Conservation (phyloP, 2,329 filamentous ascomycete genomes). For the Epichloe baconii region DNA sequence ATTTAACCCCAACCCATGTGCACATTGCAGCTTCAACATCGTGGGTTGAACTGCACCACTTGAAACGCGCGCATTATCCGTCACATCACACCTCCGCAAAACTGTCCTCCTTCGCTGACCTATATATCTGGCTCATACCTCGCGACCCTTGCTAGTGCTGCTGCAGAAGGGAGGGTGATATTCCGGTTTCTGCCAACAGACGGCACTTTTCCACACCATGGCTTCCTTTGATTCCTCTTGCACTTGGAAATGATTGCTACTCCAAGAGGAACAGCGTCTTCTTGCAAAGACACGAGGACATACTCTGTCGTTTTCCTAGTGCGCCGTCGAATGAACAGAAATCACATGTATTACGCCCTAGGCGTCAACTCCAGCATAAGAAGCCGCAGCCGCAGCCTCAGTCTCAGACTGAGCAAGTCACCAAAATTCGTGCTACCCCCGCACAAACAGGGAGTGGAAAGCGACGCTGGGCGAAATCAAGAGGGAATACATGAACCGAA, state of each 20-base stretch:
- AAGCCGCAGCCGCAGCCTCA: background rate
- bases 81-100: background rate
- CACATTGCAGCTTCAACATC: background rate
- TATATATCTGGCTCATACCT: background rate
- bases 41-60: background rate
- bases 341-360: too few relatives aligned
- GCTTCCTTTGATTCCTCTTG: constrained; percentile 19
- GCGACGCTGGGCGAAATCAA: constrained; percentile 39
- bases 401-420: background rate
- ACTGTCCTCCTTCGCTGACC: background rate
- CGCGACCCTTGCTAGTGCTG: background rate
- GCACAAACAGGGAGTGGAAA: constrained; percentile 37
- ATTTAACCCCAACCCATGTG: background rate
- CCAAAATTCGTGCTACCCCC: constrained; percentile 11
- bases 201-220: constrained; percentile 10
- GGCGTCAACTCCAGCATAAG: background rate
- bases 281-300: background rate
- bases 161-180: background rate
- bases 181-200: background rate
- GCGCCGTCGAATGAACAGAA: background rate
- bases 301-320: constrained; percentile 1
- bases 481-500: constrained; percentile 34
- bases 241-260: constrained; percentile 11
- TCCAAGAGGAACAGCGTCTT: constrained; percentile 1
- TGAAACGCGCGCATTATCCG: constrained; percentile 4